A percentile compares a stretch with the other conserved stretches of the same genome.
Evolutionary conservation across 2,329 filamentous ascomycete genomes (phyloP).

Genomic region (Penicillium sp.): DNA sequence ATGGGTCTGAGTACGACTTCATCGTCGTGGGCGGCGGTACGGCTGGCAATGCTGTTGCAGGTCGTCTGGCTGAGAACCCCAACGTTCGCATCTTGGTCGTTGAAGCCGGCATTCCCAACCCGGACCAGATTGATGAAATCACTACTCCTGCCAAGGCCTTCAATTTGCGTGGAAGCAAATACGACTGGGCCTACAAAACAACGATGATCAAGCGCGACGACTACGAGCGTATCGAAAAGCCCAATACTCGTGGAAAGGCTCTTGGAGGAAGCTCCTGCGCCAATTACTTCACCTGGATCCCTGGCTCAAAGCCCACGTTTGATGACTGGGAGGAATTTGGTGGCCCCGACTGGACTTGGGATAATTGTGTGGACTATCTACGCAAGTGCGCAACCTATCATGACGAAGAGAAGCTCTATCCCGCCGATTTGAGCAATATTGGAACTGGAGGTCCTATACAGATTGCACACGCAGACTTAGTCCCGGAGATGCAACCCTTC

Average conservation of each 20-base stretch:
- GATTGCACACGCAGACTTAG: constrained; percentile 57
- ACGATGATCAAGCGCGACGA: constrained; percentile 63
- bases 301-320: constrained; percentile 60
- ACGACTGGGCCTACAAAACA: constrained; percentile 62
- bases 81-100: constrained; percentile 14
- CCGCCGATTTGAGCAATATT: constrained; percentile 50
- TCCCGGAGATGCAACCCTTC: constrained; percentile 58
- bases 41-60: constrained; percentile 22
- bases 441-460: constrained; percentile 57
- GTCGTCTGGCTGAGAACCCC: constrained; percentile 18
- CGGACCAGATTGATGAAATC: constrained; percentile 56
- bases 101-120: constrained; percentile 40
- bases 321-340: constrained; percentile 53
- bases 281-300: constrained; percentile 69
- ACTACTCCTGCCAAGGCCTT: constrained; percentile 61
- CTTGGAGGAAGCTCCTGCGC: constrained; percentile 62
- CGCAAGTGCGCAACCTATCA: constrained; percentile 58
- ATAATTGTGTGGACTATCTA: constrained; percentile 51
- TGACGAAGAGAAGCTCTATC: constrained; percentile 55
- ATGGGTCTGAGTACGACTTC: constrained; percentile 9
- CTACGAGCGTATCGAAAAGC: constrained; percentile 65
- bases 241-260: constrained; percentile 63
- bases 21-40: constrained; percentile 34
- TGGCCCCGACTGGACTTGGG: constrained; percentile 59
- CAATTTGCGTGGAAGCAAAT: constrained; percentile 56